Conservation (phyloP, 1,139 yeast species). For the Blastobotrys apis region DNA sequence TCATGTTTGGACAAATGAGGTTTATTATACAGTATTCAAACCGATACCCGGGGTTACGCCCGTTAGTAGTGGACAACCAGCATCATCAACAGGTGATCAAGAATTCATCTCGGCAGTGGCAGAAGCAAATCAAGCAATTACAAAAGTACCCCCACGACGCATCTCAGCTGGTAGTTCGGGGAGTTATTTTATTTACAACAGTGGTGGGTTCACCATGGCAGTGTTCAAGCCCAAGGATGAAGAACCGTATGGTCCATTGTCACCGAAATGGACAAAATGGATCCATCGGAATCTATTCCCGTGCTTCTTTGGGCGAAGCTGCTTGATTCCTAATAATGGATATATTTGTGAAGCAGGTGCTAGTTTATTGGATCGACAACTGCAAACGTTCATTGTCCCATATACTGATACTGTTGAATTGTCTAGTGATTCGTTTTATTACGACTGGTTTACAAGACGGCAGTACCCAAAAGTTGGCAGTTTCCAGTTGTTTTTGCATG, state of each 20-base stretch:
- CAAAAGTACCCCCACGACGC: constrained; percentile 45
- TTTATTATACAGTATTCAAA: constrained; percentile 52
- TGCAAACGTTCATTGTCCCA: constrained; percentile 60
- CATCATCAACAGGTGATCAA: not conserved
- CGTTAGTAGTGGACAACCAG: not conserved
- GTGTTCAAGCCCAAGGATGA: constrained; percentile 79
- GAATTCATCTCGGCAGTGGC: constrained; percentile 33
- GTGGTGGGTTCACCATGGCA: constrained; percentile 42
- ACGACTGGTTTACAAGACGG: constrained; percentile 21
- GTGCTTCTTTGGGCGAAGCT: constrained; percentile 70
- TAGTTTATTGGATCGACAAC: constrained; percentile 55
- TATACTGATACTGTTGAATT: constrained; percentile 56
- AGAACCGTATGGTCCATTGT: constrained; percentile 74
- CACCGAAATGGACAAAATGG: constrained; percentile 83
- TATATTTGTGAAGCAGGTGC: constrained; percentile 74
- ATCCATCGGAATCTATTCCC: constrained; percentile 70
- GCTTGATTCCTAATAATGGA: constrained; percentile 68
- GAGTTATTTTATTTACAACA: constrained; percentile 54
- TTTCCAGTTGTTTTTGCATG: constrained; percentile 59
- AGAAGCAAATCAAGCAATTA: constrained; percentile 44
- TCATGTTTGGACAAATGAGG: constrained; percentile 20
- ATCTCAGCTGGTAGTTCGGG: constrained; percentile 70
- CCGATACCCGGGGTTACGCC: constrained; percentile 17
- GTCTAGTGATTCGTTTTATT: constrained; percentile 53
- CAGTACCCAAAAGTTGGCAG: constrained; percentile 54